Percentiles rank a stretch among this genome's conserved stretches.
phyloP scores from a whole-genome alignment of 768 basidiomycete species.

The Pleurotus platypus region DNA sequence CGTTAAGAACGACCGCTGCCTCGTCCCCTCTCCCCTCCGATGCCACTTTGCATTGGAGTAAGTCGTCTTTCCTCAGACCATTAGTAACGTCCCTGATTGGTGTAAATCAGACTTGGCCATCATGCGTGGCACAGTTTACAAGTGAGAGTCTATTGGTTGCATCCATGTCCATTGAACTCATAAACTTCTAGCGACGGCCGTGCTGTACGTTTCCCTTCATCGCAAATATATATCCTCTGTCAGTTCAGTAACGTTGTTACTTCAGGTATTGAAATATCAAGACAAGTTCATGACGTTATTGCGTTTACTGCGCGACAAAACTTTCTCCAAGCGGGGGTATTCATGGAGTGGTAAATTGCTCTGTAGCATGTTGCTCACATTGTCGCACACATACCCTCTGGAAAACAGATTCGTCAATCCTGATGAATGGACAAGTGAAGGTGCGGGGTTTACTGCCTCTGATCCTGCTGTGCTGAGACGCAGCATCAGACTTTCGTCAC shows the following conservation, averaged over 20 bases:
- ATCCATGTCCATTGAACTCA: too few relatives aligned
- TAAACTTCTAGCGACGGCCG: constrained; percentile 45
- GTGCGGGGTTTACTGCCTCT: constrained; percentile 29
- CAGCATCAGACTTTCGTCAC: constrained; percentile 53
- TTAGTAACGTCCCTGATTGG: constrained; percentile 7
- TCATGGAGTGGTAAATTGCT: constrained; percentile 78
- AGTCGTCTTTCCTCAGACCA: constrained; percentile 9
- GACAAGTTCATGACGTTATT: constrained; percentile 59
- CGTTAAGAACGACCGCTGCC: constrained; percentile 64
- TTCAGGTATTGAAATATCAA: constrained; percentile 63
- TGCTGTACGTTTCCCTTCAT: constrained; percentile 39
- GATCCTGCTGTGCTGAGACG: background rate
- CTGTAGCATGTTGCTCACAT: constrained; percentile 64
- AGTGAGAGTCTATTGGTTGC: constrained; percentile 39
- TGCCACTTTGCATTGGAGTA: constrained; percentile 87
- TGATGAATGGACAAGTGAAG: constrained; percentile 69
- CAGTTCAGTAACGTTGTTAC: background rate
- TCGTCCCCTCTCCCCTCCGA: constrained; percentile 72
- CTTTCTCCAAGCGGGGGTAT: constrained; percentile 77
- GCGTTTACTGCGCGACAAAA: constrained; percentile 61
- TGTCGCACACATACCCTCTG: constrained; percentile 77
- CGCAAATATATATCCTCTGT: background rate
- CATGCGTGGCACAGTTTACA: constrained; percentile 75
- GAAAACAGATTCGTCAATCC: constrained; percentile 82
- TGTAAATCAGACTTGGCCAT: constrained; percentile 60